Evolutionary conservation across 164 flowering plant genomes (phyloP).

Genomic region (Dillenia suffruticosa): DNA sequence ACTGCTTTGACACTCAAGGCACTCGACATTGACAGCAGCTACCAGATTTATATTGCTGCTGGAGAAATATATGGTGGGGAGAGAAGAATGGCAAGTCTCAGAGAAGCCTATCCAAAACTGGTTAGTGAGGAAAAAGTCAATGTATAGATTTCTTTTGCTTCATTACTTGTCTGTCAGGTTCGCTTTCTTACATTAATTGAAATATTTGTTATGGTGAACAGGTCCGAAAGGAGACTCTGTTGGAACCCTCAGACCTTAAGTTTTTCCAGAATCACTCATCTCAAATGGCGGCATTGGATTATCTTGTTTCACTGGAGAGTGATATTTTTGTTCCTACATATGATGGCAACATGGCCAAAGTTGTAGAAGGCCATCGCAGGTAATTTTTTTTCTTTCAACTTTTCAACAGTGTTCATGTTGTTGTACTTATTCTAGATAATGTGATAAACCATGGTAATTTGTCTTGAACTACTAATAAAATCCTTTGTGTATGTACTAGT

Average conservation of each 20-base stretch:
- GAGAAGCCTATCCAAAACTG: conserved; percentile 67
- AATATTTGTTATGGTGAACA: conserved; percentile 25
- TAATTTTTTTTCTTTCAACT: conserved; percentile 12
- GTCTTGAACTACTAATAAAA: too few relatives aligned
- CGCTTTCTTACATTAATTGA: conserved; percentile 1
- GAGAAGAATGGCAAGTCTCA: conserved; percentile 63
- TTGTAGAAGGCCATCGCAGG: conserved; percentile 99
- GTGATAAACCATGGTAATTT: too few relatives aligned
- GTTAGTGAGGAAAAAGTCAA: conserved; percentile 34
- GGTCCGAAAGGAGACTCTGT: conserved; percentile 90
- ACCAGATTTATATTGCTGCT: conserved; percentile 83
- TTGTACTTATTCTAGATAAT: too few relatives aligned
- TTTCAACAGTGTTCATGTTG: too few relatives aligned
- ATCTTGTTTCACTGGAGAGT: conserved; percentile 89
- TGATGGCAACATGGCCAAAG: conserved; percentile 98
- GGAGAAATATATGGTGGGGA: conserved; percentile 89
- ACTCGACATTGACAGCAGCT: conserved; percentile 57
- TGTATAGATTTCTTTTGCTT: not conserved
- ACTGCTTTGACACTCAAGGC: conserved; percentile 74
- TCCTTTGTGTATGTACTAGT: too few relatives aligned
- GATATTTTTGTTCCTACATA: conserved; percentile 94
- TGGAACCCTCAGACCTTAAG: conserved; percentile 72
- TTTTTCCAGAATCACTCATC: conserved; percentile 91
- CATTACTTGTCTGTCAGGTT: not conserved
- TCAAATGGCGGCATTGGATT: conserved; percentile 97